phyloP scores from a whole-genome alignment of 2,329 filamentous ascomycete species.

The Microcyclosporella mali region DNA sequence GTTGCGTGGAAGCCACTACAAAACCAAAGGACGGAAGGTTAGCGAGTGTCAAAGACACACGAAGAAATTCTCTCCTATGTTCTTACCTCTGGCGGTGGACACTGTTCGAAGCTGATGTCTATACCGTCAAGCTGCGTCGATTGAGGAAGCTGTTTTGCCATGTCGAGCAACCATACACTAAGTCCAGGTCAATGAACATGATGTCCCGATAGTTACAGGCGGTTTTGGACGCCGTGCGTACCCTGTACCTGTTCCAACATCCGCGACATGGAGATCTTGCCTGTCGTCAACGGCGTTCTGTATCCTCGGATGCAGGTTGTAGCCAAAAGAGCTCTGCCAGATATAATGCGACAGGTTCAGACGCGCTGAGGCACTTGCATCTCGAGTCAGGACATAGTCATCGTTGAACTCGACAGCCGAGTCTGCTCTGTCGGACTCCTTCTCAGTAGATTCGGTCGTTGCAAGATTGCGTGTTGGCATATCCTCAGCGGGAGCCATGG shows the following conservation, averaged over 20 bases:
- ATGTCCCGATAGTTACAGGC: neutral
- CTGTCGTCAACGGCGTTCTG: conserved; percentile 12
- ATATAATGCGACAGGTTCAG: conserved; percentile 20
- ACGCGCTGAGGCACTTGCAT: conserved; percentile 17
- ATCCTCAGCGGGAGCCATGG: too few species aligned
- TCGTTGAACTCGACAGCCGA: conserved; percentile 17
- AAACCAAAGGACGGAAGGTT: too few species aligned
- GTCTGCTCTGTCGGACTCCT: conserved; percentile 10
- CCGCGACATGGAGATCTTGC: conserved; percentile 13
- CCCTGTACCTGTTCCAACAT: conserved; percentile 19
- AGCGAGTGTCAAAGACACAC: too few species aligned
- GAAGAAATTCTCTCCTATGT: too few species aligned
- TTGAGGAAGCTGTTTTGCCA: conserved; percentile 15
- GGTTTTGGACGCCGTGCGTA: neutral
- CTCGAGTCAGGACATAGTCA: conserved; percentile 19
- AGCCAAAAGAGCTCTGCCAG: conserved; percentile 20
- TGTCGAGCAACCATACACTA: conserved; percentile 18
- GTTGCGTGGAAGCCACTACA: conserved; percentile 14
- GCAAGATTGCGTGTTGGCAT: too few species aligned
- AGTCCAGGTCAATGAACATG: neutral
- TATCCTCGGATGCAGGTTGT: conserved; percentile 17
- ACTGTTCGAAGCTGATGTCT: conserved; percentile 21
- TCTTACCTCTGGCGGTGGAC: conserved; percentile 12
- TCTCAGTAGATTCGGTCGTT: neutral
- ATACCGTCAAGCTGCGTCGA: conserved; percentile 20